Percentiles rank a stretch among this genome's conserved stretches.
Conservation (phyloP, 1,284 basidiomycete genomes). For the Tremellales sp. region DNA sequence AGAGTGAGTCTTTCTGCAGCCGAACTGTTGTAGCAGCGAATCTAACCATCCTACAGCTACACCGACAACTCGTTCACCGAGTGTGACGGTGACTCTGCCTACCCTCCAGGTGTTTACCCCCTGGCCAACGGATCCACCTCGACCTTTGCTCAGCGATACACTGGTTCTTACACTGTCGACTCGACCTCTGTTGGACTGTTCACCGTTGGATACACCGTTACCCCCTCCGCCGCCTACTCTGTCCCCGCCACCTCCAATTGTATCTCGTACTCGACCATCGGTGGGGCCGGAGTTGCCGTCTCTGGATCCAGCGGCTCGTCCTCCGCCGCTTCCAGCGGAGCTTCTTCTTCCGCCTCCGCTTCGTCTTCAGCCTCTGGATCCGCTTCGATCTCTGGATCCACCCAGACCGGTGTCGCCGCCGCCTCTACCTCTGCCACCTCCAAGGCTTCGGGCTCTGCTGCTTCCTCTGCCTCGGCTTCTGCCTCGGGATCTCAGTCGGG, state of each 20-base stretch:
- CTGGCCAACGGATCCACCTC: conserved; percentile 41
- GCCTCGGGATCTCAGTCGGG: conserved; percentile 14
- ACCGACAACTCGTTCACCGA: conserved; percentile 48
- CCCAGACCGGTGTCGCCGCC: neutral
- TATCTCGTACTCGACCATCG: conserved; percentile 44
- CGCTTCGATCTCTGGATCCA: neutral
- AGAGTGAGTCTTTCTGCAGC: conserved; percentile 24
- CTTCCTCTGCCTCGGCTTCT: conserved; percentile 12
- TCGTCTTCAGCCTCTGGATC: neutral
- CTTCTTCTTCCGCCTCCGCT: conserved; percentile 11
- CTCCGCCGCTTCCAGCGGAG: conserved; percentile 14
- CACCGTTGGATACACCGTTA: conserved; percentile 47
- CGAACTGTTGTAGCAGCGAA: neutral
- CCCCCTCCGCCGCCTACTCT: conserved; percentile 39
- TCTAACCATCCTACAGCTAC: conserved; percentile 29
- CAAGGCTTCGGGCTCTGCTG: conserved; percentile 9
- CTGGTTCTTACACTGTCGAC: conserved; percentile 40
- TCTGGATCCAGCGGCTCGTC: neutral
- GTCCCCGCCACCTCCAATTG: conserved; percentile 48
- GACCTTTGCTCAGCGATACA: conserved; percentile 50
- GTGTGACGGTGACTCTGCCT: conserved; percentile 48
- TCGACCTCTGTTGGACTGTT: conserved; percentile 24
- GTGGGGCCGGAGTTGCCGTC: conserved; percentile 27
- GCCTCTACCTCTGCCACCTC: conserved; percentile 2
- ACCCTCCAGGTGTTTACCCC: conserved; percentile 48